Evolutionary conservation across 1,139 yeast genomes (phyloP).

Genomic region (Diutina rugosa): DNA sequence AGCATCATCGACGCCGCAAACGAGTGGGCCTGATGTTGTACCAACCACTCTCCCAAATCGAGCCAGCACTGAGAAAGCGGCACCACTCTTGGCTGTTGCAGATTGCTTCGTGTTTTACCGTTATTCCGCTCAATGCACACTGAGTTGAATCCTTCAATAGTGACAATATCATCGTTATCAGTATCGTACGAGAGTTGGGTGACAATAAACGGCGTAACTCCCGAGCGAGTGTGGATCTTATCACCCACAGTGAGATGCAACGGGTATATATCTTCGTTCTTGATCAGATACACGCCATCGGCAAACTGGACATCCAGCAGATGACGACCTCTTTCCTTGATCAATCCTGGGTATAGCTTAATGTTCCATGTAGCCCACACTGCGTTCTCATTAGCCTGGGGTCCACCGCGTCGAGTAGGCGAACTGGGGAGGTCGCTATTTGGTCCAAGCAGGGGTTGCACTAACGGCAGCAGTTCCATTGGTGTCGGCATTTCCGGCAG

Average conservation of each 20-base stretch:
- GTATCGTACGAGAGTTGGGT: not conserved
- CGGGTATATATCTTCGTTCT: not conserved
- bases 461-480: not conserved
- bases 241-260: not conserved
- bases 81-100: not conserved
- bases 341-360: not conserved
- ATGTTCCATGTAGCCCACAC: not conserved
- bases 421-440: not conserved
- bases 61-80: not conserved
- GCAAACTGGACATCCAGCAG: not conserved
- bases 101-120: not conserved
- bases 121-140: not conserved
- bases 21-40: not conserved
- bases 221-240: not conserved
- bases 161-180: not conserved
- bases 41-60: not conserved
- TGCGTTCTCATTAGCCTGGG: not conserved
- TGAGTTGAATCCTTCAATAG: not conserved
- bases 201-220: not conserved
- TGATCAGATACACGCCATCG: not conserved
- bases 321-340: not conserved
- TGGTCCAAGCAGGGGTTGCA: not conserved
- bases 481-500: not conserved
- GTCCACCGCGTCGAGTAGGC: not conserved
- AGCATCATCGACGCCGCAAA: not conserved